These are phyloP conservation scores for Phytophthora parvispora DNA, from an alignment of 352 stramenopile species.

Conservation along the genomic window DNA sequence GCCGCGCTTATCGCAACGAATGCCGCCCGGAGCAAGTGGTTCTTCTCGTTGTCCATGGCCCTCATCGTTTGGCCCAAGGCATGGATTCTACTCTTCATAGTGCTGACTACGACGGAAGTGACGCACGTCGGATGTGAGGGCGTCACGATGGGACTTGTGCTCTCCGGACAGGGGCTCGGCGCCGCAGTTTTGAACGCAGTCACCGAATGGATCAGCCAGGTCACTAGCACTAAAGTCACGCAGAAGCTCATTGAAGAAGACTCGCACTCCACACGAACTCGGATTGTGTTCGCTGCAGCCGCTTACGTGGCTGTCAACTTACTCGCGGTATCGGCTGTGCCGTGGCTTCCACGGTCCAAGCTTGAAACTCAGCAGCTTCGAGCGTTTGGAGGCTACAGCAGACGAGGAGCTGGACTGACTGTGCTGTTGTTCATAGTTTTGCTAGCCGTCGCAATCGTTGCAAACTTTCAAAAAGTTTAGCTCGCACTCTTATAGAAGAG, in stretches of 20 bases:
- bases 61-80: constrained; percentile 46
- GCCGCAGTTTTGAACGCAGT: constrained; percentile 39
- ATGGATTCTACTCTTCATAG: constrained; percentile 50
- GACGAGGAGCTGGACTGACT: constrained; percentile 37
- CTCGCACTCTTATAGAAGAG: constrained; percentile 3
- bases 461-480: constrained; percentile 30
- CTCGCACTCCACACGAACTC: constrained; percentile 24
- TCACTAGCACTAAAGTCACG: constrained; percentile 30
- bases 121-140: constrained; percentile 60
- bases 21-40: constrained; percentile 48
- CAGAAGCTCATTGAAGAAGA: constrained; percentile 33
- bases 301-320: constrained; percentile 48
- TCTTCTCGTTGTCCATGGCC: constrained; percentile 43
- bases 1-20: constrained; percentile 45
- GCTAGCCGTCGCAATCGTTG: constrained; percentile 38
- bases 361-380: constrained; percentile 56
- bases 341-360: constrained; percentile 48
- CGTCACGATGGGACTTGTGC: constrained; percentile 57
- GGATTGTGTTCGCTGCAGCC: constrained; percentile 23
- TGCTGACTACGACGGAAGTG: constrained; percentile 64
- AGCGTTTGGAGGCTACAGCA: constrained; percentile 38
- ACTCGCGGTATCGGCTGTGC: constrained; percentile 17
- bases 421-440: constrained; percentile 40
- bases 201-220: constrained; percentile 32
- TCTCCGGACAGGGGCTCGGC: constrained; percentile 57